Base-by-base conservation (phyloP, 306 rosid genomes). In the Mimosa pudica region DNA sequence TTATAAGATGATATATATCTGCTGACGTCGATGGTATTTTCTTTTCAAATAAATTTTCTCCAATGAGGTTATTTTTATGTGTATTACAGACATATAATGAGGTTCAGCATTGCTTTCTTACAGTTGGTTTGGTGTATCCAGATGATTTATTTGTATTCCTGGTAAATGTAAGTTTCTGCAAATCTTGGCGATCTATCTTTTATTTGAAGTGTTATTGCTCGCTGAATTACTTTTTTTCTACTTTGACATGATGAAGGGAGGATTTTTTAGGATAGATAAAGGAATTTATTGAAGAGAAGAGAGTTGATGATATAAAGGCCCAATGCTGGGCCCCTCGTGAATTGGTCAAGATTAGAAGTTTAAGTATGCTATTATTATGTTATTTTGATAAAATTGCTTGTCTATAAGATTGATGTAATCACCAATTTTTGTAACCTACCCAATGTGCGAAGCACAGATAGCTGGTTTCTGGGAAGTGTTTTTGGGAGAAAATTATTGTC, bases 71-170 rank as follows among this genome's bases (percentile, higher is more conserved):
- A 70, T 75, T 60, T 35, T 81, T 52, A 64, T 72, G 60, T 75
- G 78, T 84, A 75, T 82, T 77, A 17, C 97, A 94, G 98, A 88
- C 94, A 65, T 94, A 94, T 83, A 94, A 94, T 85, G 97, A 94
- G 85, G 92, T 94, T 79, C 98, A 94, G 80, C 97, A 81, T 77
- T 94, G 98, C 91, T 94, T 92, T 90, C 93, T 94, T 82, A 88
- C 97, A 46, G 95, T 91, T 75, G 98, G 98, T 71, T 78, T 89
- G 85, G 91, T 92, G 80, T 94, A 94, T 81, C 93, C 97, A 18
- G 97, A 94, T 83, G 97, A 94, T 89, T 80, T 94, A 75, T 94
- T 92, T 85, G 62, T 85, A 82, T 91, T 92, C 84, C 98, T 94
- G 77, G 79, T 89, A 72, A 91, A 86, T 86, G 98, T 94, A 89